Conservation (phyloP, 1,284 basidiomycete species). For the Moniliella sp. region DNA sequence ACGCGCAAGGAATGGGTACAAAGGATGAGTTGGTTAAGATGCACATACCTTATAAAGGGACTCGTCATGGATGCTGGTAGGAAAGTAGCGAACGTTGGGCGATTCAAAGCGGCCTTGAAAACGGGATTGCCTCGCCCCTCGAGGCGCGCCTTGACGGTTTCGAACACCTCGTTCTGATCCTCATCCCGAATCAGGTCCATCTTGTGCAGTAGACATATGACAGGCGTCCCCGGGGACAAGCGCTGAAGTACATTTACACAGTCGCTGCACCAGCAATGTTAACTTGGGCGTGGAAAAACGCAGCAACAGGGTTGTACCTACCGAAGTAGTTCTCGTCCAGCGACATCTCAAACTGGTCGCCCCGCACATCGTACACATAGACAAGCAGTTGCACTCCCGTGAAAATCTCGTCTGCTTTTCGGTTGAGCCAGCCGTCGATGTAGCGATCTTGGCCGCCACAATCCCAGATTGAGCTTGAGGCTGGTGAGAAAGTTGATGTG, state of each 20-base stretch:
- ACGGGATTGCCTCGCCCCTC: constrained; percentile 8
- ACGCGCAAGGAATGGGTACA: too few species aligned
- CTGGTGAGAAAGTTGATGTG: constrained; percentile 89
- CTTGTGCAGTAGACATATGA: constrained; percentile 87
- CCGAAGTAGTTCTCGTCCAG: constrained; percentile 28
- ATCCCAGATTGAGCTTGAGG: constrained; percentile 83
- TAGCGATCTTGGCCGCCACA: constrained; percentile 93
- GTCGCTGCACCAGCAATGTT: constrained; percentile 8
- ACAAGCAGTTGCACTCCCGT: constrained; percentile 46
- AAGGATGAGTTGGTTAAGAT: too few species aligned
- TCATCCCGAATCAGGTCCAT: constrained; percentile 55
- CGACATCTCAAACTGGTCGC: constrained; percentile 37
- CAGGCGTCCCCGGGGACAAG: constrained; percentile 44
- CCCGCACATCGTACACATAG: constrained; percentile 17
- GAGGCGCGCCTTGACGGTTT: constrained; percentile 36
- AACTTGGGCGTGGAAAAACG: too few species aligned
- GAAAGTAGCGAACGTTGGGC: constrained; percentile 47
- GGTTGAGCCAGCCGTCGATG: constrained; percentile 81
- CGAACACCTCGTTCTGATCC: constrained; percentile 43
- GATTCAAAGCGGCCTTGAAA: too few species aligned
- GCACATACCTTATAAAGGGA: constrained; percentile 69
- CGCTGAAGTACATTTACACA: constrained; percentile 19
- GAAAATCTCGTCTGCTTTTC: constrained; percentile 76
- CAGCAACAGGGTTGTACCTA: too few species aligned
- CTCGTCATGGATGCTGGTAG: constrained; percentile 96